Evolutionary conservation across 2,329 filamentous ascomycete species (phyloP).

Genomic region (Aschersonia sp.): DNA sequence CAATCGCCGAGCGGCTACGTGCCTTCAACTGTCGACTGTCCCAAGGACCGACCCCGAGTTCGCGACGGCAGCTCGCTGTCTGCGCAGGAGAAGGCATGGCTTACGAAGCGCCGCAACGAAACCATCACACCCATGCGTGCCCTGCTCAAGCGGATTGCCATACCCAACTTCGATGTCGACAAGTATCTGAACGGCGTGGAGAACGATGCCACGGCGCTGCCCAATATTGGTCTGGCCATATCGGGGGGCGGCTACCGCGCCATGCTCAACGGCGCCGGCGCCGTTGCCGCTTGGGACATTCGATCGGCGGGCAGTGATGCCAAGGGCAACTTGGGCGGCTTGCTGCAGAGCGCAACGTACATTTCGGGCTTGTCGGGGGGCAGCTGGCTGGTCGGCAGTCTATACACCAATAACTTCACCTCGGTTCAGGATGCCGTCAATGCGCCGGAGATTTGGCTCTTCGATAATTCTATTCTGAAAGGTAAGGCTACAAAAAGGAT

Average conservation of each 20-base stretch:
- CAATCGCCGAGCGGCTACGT: constrained; percentile 44
- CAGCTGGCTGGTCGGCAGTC: constrained; percentile 70
- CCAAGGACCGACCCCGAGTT: constrained; percentile 51
- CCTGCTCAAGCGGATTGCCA: constrained; percentile 56
- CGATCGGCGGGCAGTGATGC: constrained; percentile 36
- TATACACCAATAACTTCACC: constrained; percentile 75
- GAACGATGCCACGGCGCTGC: constrained; percentile 20
- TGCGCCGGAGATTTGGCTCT: constrained; percentile 23
- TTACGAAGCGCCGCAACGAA: constrained; percentile 53
- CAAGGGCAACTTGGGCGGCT: constrained; percentile 58
- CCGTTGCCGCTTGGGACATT: constrained; percentile 63
- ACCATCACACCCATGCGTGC: constrained; percentile 63
- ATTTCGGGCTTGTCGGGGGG: constrained; percentile 69
- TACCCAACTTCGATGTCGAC: constrained; percentile 63
- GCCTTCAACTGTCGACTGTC: constrained; percentile 54
- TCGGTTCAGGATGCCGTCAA: constrained; percentile 28
- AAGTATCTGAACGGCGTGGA: constrained; percentile 43
- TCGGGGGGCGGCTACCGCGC: constrained; percentile 81
- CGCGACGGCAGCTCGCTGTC: constrained; percentile 49
- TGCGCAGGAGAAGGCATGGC: constrained; percentile 57
- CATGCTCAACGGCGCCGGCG: constrained; percentile 71
- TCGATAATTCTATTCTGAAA: constrained; percentile 25
- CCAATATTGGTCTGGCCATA: constrained; percentile 56
- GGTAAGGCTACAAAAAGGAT: constrained; percentile 3
- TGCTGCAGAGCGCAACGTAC: constrained; percentile 72